Base-by-base conservation (phyloP, 495 filamentous ascomycete species). In the Talaromyces trachyspermus region DNA sequence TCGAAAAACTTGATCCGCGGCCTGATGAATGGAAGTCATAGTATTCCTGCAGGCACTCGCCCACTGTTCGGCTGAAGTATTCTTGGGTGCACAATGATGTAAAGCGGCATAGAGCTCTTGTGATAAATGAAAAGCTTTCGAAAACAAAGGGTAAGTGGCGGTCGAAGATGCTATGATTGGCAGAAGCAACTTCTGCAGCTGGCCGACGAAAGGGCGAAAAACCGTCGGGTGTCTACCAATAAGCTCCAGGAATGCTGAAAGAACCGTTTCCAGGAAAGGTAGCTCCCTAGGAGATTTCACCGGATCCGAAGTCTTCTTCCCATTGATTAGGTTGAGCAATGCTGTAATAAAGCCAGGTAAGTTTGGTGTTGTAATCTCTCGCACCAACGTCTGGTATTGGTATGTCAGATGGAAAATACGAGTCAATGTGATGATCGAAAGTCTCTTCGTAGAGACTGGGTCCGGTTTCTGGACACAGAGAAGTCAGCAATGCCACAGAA, bases 331-430 rank as follows among this genome's bases (percentile, higher is more conserved):
- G 56, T 84, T 81, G 17, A 95, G 63, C 44, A 85, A 88, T 5
- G 82, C 72, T 8, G 79, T 80, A 43, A 87, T 74, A 53, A 88
- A 94, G 4, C 72, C 68, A 12, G 86, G 80, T 11, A 96, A 70
- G 14, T 79, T 84, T 8, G 89, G 89, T 3, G 88, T 94, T 2
- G 86, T 89, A 51, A 94, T 85, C 58, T 95, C 89, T 53, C 89
- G 74, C n/a, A 90, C 72, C 18, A 95, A 71, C 14, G 85, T 89
- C 30, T 81, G 85, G 65, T 88, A 85, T 42, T 80, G 79, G 53
- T 88, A 88, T 46, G 86, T 84, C 18, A 90, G 72, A 45, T 80
- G 72, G 71, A 88, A 95, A 47, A 94, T 89, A 52, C 84, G 83
- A 17, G 85, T 86, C 49, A 95, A 58, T 20, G 85, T 78, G 46